These are phyloP conservation scores for Clonostachys byssicola DNA, from an alignment of 2,329 filamentous ascomycete species.

Conservation along the genomic window DNA sequence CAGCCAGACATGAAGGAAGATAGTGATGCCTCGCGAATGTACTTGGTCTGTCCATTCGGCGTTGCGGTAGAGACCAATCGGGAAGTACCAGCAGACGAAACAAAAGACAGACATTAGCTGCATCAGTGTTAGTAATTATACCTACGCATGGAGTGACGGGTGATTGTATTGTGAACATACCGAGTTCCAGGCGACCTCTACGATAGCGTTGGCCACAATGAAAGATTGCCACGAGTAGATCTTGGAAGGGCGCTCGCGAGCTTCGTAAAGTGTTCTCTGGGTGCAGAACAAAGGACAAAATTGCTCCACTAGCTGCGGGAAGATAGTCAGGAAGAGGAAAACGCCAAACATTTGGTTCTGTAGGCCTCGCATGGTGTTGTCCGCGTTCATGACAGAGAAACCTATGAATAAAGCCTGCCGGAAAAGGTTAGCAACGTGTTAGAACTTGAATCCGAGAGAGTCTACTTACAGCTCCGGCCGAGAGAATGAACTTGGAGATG, in stretches of 20 bases:
- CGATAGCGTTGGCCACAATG: conserved; percentile 76
- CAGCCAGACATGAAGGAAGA: conserved; percentile 61
- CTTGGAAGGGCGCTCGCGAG: conserved; percentile 78
- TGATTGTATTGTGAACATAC: too few species aligned
- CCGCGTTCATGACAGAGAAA: conserved; percentile 72
- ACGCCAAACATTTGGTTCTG: conserved; percentile 85
- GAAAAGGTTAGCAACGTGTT: conserved; percentile 24
- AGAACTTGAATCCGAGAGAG: too few species aligned
- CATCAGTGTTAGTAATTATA: conserved; percentile 44
- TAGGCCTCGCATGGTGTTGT: conserved; percentile 69
- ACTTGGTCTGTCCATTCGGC: conserved; percentile 60
- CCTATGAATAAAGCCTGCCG: conserved; percentile 68
- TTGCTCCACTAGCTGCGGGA: conserved; percentile 73
- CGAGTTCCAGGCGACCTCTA: conserved; percentile 82
- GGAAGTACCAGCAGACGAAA: conserved; percentile 52
- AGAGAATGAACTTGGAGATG: conserved; percentile 69
- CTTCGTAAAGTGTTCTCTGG: conserved; percentile 78
- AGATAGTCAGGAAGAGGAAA: conserved; percentile 79
- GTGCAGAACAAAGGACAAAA: conserved; percentile 84
- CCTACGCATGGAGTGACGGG: conserved; percentile 45
- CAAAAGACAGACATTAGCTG: conserved; percentile 40
- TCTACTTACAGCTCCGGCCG: conserved; percentile 25
- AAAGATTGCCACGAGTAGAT: conserved; percentile 84
- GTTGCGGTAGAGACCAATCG: conserved; percentile 55
- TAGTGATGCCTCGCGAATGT: conserved; percentile 50